phyloP scores from a whole-genome alignment of 106 monocot species.

The Vanilla planifolia region DNA sequence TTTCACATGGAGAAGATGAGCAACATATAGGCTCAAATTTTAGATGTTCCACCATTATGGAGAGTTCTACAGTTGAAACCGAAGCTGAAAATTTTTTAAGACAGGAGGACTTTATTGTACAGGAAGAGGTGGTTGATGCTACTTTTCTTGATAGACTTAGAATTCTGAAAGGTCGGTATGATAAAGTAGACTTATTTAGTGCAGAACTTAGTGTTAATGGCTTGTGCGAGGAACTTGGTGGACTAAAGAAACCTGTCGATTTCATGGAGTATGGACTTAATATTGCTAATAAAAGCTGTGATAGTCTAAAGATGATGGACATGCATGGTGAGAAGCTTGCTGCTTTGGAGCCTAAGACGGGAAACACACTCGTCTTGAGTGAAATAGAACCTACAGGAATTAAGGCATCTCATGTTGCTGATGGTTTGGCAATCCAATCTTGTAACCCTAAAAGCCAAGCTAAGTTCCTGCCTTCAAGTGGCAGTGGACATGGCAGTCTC shows the following conservation, averaged over 20 bases:
- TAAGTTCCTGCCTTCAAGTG: constrained; percentile 1
- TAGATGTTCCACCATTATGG: too few species aligned
- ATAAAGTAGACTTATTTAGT: not conserved
- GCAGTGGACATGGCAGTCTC: not conserved
- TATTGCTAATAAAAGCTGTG: not conserved
- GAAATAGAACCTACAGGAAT: not conserved
- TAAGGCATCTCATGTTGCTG: not conserved
- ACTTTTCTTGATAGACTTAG: not conserved
- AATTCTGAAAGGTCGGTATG: not conserved
- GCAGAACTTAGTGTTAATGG: not conserved
- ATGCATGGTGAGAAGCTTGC: not conserved
- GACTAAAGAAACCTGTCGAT: not conserved
- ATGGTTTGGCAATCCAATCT: not conserved
- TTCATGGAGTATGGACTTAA: not conserved
- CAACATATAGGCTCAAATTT: not conserved
- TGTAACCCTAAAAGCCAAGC: not conserved
- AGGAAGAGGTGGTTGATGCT: constrained; percentile 3
- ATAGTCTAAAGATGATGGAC: not conserved
- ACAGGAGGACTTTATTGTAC: not conserved
- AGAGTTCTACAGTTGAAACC: too few species aligned
- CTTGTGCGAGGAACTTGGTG: not conserved
- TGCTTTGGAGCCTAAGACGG: not conserved
- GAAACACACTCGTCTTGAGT: not conserved
- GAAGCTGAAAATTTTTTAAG: not conserved
- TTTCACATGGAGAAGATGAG: not conserved